These are phyloP conservation scores for Trichocladium antarcticum DNA, from an alignment of 495 filamentous ascomycete genomes.

Conservation along the genomic window DNA sequence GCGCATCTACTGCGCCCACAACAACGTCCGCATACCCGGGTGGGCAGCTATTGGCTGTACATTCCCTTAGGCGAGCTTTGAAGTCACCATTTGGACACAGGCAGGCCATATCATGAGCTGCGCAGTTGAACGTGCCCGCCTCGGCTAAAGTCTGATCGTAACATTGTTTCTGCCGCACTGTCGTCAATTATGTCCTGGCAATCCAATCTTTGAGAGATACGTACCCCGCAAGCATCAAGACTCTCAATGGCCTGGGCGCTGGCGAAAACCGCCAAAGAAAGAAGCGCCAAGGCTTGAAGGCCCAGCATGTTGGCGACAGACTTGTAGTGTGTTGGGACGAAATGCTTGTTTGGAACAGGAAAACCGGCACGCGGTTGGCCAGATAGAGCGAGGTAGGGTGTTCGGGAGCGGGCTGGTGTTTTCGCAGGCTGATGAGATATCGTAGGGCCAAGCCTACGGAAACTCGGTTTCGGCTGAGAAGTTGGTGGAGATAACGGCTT, in stretches of 20 bases:
- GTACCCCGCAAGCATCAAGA: conserved; percentile 20
- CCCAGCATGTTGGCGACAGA: conserved; percentile 14
- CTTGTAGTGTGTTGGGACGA: not conserved
- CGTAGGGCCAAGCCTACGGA: too few relatives aligned
- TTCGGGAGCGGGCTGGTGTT: too few relatives aligned
- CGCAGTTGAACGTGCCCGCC: conserved; percentile 12
- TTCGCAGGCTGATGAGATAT: too few relatives aligned
- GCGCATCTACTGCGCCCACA: conserved; percentile 3
- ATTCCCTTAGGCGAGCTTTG: conserved; percentile 11
- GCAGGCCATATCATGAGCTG: conserved; percentile 15
- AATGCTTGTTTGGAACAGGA: too few relatives aligned
- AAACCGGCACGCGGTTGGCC: too few relatives aligned
- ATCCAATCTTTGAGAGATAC: conserved; percentile 5
- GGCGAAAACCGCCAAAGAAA: conserved; percentile 14
- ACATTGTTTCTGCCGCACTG: conserved; percentile 17
- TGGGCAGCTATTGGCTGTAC: conserved; percentile 15
- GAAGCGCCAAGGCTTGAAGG: conserved; percentile 14
- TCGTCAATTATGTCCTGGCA: conserved; percentile 11
- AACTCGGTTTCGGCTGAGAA: too few relatives aligned
- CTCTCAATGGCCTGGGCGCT: conserved; percentile 17
- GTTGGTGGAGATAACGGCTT: too few relatives aligned
- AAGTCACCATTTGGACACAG: conserved; percentile 21
- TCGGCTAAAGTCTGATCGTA: conserved; percentile 6
- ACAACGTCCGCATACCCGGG: conserved; percentile 11
- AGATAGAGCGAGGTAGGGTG: too few relatives aligned